Base-by-base conservation (phyloP, 2,329 filamentous ascomycete species). In the Nemania sp. region DNA sequence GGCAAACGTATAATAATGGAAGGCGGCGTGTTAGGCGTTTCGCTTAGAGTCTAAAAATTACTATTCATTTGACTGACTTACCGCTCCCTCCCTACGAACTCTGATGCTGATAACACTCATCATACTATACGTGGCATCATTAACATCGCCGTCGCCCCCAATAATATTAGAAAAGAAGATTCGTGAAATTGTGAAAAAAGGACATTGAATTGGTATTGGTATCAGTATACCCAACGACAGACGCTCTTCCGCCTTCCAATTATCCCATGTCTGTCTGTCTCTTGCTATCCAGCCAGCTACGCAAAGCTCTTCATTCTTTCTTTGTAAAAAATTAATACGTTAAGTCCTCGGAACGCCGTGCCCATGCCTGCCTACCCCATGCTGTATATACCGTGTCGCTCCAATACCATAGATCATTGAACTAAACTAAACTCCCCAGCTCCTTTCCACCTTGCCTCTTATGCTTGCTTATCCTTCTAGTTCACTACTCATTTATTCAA, bases 381-480 rank as follows among this genome's bases (percentile, higher is more conserved):
- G 66, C 66, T 64, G n/a, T 51, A 53, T 64, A 69, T 69, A 55
- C 32, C 41, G 38, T 52, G 62, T 71, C 49, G 49, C 56, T 54
- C 32, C 57, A 45, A 62, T 56, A 62, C 52, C 52, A 62, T 62
- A 62, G 58, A 62, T 62, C 63, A 24, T n/a, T 41, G 11, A 20
- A 55, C 35, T 35, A 35, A 35, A 7, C 5, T 35, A 35, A n/a
- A 35, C 4, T 56, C 35, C 6, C 32, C 11, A 13, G 18, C 18
- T 52, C 32, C 41, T 54, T 26, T 55, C 43, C 20, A 10, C 5
- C n/a, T 27, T 45, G 47, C 45, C 43, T 45, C 18, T n/a, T 20
- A 10, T 51, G 47, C n/a, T 10, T 26, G 22, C 22, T 8, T 3
- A n/a, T 22, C 11, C 54, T 49, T 54, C 60, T 27, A 55, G 35